Conservation (phyloP, 768 basidiomycete genomes). For the Lactarius sp. region DNA sequence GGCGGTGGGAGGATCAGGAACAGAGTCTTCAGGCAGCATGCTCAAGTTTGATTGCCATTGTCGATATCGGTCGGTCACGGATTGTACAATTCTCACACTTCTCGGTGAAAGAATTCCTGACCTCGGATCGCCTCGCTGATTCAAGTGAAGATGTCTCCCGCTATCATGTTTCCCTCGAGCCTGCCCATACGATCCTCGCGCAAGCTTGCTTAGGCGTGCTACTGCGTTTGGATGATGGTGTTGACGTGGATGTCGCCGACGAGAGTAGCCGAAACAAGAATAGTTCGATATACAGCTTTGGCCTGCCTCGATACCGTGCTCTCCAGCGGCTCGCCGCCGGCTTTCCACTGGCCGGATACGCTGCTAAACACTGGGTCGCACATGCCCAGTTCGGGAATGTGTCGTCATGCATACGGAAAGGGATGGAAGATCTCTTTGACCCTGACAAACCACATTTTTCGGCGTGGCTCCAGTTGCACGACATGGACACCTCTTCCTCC, state of each 20-base stretch:
- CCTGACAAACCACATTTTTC: not conserved
- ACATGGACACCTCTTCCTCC: not conserved
- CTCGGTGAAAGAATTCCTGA: not conserved
- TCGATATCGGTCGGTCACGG: not conserved
- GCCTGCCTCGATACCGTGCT: no score
- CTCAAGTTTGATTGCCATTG: not conserved
- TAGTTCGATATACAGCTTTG: no score
- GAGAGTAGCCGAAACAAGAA: not conserved
- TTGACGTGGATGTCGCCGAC: not conserved
- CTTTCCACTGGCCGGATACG: not conserved
- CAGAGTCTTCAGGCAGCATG: not conserved
- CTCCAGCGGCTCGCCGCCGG: no score
- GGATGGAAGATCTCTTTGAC: not conserved
- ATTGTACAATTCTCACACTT: not conserved
- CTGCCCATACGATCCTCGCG: not conserved
- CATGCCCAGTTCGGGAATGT: not conserved
- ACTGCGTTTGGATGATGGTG: not conserved
- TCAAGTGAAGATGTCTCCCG: not conserved
- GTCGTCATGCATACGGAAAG: not conserved
- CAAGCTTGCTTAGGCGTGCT: not conserved
- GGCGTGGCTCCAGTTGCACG: not conserved
- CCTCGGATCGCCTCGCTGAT: not conserved
- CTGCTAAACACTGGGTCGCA: not conserved
- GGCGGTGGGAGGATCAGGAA: not conserved
- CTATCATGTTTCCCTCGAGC: not conserved